Base-by-base conservation (phyloP, 768 basidiomycete genomes). In the Dictyophora rubrovolvata region DNA sequence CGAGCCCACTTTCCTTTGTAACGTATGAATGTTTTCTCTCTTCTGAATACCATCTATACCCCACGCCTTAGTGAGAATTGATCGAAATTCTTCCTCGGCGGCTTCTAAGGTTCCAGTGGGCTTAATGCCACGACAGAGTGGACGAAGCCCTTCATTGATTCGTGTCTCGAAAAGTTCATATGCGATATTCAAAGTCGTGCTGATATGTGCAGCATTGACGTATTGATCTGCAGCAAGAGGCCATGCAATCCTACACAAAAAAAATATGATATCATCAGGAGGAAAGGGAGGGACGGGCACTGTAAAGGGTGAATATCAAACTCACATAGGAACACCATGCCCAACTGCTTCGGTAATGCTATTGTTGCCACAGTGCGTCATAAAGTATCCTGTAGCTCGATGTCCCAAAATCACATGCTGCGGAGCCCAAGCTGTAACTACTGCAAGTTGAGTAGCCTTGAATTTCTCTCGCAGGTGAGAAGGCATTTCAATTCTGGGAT, bases 321-420 rank as follows among this genome's bases (percentile, higher is more conserved):
- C 63, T 53, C 60, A 67, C 67, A 68, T n/a, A 2, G 67, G 65
- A 12, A 66, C 50, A 28, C 67, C 67, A 34, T 61, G 54, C 7
- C 23, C 36, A 11, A 68, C 57, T 12, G 67, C 61, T 53, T 68
- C 67, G n/a, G 58, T 62, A 20, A 68, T 52, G n/a, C 63, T 57
- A 3, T 63, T 64, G 20, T 67, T 65, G 42, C 67, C 67, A 11
- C 66, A 56, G 35, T 67, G 67, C 1, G 54, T 63, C 33, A 68
- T 21, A 48, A 66, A 65, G 65, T 65, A 68, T 5, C 67, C 67
- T 35, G 66, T 68, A 5, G 60, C 66, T 65, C 65, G 56, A 20
- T 68, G 67, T 54, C 54, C 64, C 17, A 68, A 58, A 18, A 68
- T 65, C 33, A 53, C 53, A n/a, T 68, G 67, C 49, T 68, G 67